A percentile compares a stretch with the other conserved stretches of the same genome.
phyloP scores from a whole-genome alignment of 2,329 filamentous ascomycete species.

The Sporothrix luriei region DNA sequence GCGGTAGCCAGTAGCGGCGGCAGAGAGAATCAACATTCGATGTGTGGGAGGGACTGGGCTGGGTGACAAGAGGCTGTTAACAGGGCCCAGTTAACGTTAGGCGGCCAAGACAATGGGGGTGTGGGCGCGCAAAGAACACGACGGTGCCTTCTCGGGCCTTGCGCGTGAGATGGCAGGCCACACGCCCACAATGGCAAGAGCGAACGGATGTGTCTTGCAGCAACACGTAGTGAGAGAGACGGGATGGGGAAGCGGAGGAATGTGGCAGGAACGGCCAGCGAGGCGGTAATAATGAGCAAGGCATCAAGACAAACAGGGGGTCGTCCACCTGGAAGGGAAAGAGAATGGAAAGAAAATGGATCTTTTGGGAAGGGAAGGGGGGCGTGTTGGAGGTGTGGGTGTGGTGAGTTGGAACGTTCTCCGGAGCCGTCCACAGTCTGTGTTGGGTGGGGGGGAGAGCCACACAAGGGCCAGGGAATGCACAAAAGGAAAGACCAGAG shows the following conservation, averaged over 20 bases:
- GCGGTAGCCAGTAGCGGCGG: slow-evolving; percentile 29
- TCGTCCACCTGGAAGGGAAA: slow-evolving; percentile 18
- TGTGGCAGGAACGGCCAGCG: slow-evolving; percentile 8
- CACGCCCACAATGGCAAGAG: slow-evolving; percentile 5
- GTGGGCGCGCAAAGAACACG: slow-evolving; percentile 12
- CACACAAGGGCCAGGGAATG: slow-evolving; percentile 2
- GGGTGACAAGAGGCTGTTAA: slow-evolving; percentile 29
- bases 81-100: no score
- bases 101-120: slow-evolving; percentile 29
- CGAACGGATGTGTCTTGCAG: slow-evolving; percentile 17
- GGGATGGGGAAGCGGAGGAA: background rate
- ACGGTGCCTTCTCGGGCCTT: background rate
- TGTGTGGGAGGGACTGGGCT: slow-evolving; percentile 25
- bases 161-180: slow-evolving; percentile 14
- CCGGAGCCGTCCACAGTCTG: slow-evolving; percentile 23
- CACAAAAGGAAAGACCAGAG: background rate
- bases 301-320: slow-evolving; percentile 17
- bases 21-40: slow-evolving; percentile 34
- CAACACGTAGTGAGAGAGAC: slow-evolving; percentile 1
- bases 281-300: slow-evolving; percentile 15
- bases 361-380: slow-evolving; percentile 3
- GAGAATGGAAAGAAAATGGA: slow-evolving; percentile 11
- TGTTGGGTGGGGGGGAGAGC: slow-evolving; percentile 8
- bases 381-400: slow-evolving; percentile 17
- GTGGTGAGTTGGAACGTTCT: slow-evolving; percentile 17